Percentiles rank a stretch among this genome's conserved stretches.
phyloP scores from a whole-genome alignment of 208 protist genomes.

The Leishmania tarentolae region DNA sequence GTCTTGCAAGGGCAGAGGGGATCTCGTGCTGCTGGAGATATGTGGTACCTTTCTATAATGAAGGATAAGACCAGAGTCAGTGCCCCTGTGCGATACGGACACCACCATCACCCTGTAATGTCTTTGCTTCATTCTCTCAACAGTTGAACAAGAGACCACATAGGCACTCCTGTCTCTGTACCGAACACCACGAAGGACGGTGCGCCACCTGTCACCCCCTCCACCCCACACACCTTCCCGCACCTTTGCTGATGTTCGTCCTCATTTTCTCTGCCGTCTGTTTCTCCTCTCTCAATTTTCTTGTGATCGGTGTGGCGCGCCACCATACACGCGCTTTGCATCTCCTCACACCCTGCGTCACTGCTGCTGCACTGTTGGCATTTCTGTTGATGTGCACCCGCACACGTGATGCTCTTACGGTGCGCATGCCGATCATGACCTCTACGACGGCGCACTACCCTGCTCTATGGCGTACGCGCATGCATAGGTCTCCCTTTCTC shows the following conservation, averaged over 20 bases:
- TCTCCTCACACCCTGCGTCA: background rate
- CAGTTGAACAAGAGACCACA: background rate
- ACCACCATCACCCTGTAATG: background rate
- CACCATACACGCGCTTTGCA: background rate
- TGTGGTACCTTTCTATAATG: background rate
- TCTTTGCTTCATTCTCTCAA: background rate
- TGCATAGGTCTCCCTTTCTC: background rate
- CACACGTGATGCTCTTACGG: background rate
- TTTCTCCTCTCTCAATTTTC: background rate
- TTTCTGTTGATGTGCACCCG: background rate
- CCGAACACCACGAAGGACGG: background rate
- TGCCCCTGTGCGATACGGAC: background rate
- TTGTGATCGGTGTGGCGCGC: background rate
- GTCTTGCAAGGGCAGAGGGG: background rate
- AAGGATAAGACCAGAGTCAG: background rate
- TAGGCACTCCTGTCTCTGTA: background rate
- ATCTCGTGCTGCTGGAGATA: background rate
- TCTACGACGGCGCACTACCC: background rate
- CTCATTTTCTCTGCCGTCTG: background rate
- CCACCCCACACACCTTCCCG: no score
- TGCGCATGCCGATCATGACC: background rate
- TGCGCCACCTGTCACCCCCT: background rate
- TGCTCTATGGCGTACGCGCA: background rate
- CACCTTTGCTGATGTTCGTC: background rate
- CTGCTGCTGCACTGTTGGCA: background rate